Evolutionary conservation across 2,329 filamentous ascomycete species (phyloP).

Genomic region (Bipolaris cookei): DNA sequence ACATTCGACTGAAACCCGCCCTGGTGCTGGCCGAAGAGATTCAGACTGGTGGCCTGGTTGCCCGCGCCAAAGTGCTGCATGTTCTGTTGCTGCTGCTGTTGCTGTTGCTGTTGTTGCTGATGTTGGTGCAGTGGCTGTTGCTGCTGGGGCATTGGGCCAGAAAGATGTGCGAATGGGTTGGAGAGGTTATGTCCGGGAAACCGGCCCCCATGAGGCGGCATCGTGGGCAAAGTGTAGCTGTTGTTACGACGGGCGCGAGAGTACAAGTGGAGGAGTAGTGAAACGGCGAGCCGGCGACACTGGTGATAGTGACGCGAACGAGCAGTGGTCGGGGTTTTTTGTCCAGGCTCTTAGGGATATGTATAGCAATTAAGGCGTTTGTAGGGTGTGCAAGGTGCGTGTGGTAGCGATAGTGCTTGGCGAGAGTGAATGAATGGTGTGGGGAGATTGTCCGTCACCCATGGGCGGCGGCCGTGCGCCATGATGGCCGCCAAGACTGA

Average conservation of each 20-base stretch:
- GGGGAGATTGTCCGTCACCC: conserved; percentile 6
- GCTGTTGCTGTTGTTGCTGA: conserved; percentile 55
- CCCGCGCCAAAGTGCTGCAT: conserved; percentile 69
- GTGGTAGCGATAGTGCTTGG: conserved; percentile 5
- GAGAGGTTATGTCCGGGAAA: conserved; percentile 65
- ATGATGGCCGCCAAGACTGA: conserved; percentile 23
- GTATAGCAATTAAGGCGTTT: not conserved
- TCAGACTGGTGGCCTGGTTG: conserved; percentile 66
- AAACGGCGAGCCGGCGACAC: not conserved
- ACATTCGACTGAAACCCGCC: conserved; percentile 57
- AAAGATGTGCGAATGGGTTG: conserved; percentile 64
- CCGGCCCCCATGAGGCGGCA: conserved; percentile 65
- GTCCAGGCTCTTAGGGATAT: too few species aligned
- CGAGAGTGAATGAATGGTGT: conserved; percentile 8
- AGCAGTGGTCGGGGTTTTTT: not conserved
- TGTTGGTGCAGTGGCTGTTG: conserved; percentile 54
- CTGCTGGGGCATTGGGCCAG: conserved; percentile 49
- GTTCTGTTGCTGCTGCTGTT: conserved; percentile 60
- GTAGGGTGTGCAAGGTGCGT: not conserved
- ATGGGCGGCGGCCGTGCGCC: conserved; percentile 14
- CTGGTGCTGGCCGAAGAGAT: conserved; percentile 56
- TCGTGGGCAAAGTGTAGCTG: conserved; percentile 42
- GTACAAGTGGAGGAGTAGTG: not conserved
- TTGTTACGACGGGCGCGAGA: conserved; percentile 25
- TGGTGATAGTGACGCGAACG: not conserved